Evolutionary conservation across 148 eudicot genomes (phyloP).

Genomic region (Tetragonia tetragonoides): DNA sequence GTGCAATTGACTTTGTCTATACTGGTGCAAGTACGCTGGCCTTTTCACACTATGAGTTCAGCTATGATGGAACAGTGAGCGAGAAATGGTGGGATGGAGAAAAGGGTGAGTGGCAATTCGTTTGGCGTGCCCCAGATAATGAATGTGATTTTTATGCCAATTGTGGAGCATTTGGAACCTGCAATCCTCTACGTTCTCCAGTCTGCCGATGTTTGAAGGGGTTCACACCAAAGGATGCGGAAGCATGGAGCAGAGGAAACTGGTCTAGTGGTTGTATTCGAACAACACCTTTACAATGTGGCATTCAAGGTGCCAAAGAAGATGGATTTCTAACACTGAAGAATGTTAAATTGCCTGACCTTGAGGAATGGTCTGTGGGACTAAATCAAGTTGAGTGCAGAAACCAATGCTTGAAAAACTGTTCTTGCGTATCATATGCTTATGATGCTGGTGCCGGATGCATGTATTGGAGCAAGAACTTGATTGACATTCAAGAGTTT

Average conservation of each 20-base stretch:
- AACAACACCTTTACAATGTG: slow-evolving; percentile 24
- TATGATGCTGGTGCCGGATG: slow-evolving; percentile 39
- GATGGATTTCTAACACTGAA: slow-evolving; percentile 29
- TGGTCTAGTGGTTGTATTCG: slow-evolving; percentile 37
- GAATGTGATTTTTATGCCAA: slow-evolving; percentile 31
- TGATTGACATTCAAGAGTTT: slow-evolving; percentile 33
- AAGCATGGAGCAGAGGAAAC: slow-evolving; percentile 33
- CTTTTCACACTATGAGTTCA: slow-evolving; percentile 30
- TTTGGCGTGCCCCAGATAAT: slow-evolving; percentile 24
- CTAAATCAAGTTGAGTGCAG: slow-evolving; percentile 27
- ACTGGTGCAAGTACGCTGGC: slow-evolving; percentile 30
- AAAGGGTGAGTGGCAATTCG: slow-evolving; percentile 23
- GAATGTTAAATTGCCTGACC: slow-evolving; percentile 33
- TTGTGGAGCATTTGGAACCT: slow-evolving; percentile 33
- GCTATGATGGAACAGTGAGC: slow-evolving; percentile 30
- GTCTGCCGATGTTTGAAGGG: slow-evolving; percentile 33
- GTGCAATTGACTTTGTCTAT: slow-evolving; percentile 17
- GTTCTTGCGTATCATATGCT: slow-evolving; percentile 37
- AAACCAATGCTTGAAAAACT: slow-evolving; percentile 31
- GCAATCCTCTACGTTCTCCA: slow-evolving; percentile 19
- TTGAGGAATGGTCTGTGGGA: slow-evolving; percentile 30
- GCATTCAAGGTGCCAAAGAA: slow-evolving; percentile 21
- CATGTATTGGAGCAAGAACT: slow-evolving; percentile 34
- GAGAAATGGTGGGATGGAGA: slow-evolving; percentile 32
- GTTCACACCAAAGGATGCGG: slow-evolving; percentile 22